phyloP scores from a whole-genome alignment of 163 green algal species.

The Trebouxiophyceae sp. region DNA sequence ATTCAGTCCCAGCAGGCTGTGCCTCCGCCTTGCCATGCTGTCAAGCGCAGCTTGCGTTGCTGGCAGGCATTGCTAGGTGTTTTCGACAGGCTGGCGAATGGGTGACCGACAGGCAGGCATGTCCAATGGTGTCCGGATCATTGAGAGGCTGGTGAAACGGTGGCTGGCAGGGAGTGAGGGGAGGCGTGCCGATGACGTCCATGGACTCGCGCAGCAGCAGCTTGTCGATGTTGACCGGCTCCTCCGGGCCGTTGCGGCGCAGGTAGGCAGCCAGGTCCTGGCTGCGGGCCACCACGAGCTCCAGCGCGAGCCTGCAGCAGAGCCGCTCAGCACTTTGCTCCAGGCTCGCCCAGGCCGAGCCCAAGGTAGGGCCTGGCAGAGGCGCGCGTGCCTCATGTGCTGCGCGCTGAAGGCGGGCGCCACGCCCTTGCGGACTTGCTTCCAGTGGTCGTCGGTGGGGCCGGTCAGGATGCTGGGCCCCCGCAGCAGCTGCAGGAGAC shows the following conservation, averaged over 20 bases:
- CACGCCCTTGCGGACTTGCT: conserved; percentile 30
- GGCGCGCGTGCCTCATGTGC: conserved; percentile 28
- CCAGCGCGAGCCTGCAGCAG: conserved; percentile 26
- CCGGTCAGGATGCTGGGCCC: conserved; percentile 21
- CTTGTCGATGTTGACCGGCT: conserved; percentile 31
- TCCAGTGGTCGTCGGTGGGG: conserved; percentile 27
- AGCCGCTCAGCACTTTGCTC: too few species aligned
- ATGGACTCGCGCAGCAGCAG: conserved; percentile 25
- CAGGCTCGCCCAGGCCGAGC: too few species aligned
- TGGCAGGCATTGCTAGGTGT: too few species aligned
- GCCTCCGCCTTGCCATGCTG: too few species aligned
- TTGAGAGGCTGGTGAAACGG: too few species aligned
- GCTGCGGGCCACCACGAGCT: conserved; percentile 15
- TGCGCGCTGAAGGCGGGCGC: conserved; percentile 39
- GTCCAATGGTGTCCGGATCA: too few species aligned
- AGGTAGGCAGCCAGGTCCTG: conserved; percentile 20
- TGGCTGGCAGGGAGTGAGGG: too few species aligned
- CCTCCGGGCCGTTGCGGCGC: not conserved
- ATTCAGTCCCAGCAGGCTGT: too few species aligned
- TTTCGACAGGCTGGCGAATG: too few species aligned
- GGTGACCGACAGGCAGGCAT: too few species aligned
- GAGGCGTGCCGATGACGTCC: conserved; percentile 38
- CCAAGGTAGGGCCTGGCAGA: not conserved
- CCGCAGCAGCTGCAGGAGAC: conserved; percentile 20
- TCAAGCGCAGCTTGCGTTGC: too few species aligned